Evolutionary conservation across 768 basidiomycete species (phyloP).

Genomic region (Boletus sensibilis): DNA sequence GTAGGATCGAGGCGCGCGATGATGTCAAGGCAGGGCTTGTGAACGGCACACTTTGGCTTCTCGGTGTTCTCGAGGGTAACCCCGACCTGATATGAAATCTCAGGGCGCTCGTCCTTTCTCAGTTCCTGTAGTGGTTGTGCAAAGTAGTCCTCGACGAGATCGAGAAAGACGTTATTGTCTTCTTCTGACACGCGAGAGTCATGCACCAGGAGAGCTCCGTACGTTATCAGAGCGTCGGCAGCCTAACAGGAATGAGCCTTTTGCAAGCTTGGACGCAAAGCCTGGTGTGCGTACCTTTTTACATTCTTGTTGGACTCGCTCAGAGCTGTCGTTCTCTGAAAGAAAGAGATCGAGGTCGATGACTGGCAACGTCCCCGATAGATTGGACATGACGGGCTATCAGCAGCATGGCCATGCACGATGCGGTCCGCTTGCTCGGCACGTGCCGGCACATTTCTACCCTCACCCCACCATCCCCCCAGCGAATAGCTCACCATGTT

Average conservation of each 20-base stretch:
- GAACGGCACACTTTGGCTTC: conserved; percentile 81
- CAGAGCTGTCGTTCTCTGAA: conserved; percentile 43
- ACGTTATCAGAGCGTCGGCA: conserved; percentile 76
- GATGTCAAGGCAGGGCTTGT: conserved; percentile 78
- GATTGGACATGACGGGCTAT: conserved; percentile 37
- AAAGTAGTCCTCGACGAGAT: conserved; percentile 94
- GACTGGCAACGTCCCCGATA: conserved; percentile 59
- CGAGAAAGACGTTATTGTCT: conserved; percentile 80
- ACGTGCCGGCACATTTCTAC: conserved; percentile 31
- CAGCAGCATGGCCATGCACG: neutral
- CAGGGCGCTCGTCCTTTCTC: conserved; percentile 77
- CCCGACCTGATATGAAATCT: conserved; percentile 88
- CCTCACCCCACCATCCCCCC: conserved; percentile 20
- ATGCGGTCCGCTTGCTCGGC: conserved; percentile 21
- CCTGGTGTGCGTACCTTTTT: conserved; percentile 45
- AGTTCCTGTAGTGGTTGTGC: conserved; percentile 61
- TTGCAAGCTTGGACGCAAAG: neutral
- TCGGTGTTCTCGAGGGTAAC: conserved; percentile 97
- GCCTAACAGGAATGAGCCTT: conserved; percentile 45
- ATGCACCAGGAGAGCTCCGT: conserved; percentile 82
- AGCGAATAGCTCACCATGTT: conserved; percentile 36
- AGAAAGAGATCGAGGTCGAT: conserved; percentile 77
- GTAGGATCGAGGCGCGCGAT: conserved; percentile 73
- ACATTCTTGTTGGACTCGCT: conserved; percentile 57
- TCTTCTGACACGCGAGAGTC: conserved; percentile 83